Evolutionary conservation across 805 yeast species (phyloP).

Genomic region (Candida chilensis): DNA sequence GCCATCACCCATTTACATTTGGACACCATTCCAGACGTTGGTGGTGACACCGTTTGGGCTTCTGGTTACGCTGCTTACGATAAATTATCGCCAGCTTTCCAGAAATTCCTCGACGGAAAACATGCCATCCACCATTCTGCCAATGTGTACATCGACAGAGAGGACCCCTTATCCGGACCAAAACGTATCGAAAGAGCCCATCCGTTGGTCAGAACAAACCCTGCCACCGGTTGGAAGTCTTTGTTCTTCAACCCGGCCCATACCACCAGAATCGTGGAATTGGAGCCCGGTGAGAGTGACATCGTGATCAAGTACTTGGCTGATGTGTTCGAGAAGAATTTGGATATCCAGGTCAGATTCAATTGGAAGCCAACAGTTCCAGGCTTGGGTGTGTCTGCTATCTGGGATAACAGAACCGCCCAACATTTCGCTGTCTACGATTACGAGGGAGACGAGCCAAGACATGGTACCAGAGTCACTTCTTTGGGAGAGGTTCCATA

Average conservation of each 20-base stretch:
- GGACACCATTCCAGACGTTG: slow-evolving; percentile 30
- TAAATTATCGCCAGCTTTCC: slow-evolving; percentile 39
- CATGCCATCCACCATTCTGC: slow-evolving; percentile 30
- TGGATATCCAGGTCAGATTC: slow-evolving; percentile 47
- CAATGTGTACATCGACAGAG: slow-evolving; percentile 30
- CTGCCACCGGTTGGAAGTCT: slow-evolving; percentile 56
- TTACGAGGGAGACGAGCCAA: slow-evolving; percentile 28
- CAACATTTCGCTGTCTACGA: slow-evolving; percentile 48
- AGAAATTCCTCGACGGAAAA: slow-evolving; percentile 33
- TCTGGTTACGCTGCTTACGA: slow-evolving; percentile 47
- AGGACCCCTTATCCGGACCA: slow-evolving; percentile 36
- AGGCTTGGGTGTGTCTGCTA: slow-evolving; percentile 39
- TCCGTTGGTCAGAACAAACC: slow-evolving; percentile 56
- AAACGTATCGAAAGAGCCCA: slow-evolving; percentile 45
- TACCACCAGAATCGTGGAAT: slow-evolving; percentile 43
- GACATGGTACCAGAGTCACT: slow-evolving; percentile 36
- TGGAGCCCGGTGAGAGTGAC: slow-evolving; percentile 40
- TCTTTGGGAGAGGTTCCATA: slow-evolving; percentile 45
- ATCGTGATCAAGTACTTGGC: slow-evolving; percentile 36
- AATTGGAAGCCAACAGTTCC: slow-evolving; percentile 34
- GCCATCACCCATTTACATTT: slow-evolving; percentile 26
- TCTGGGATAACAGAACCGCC: slow-evolving; percentile 54
- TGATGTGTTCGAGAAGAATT: slow-evolving; percentile 36
- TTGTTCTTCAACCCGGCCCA: slow-evolving; percentile 42
- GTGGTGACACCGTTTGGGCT: slow-evolving; percentile 49